A percentile compares a stretch with the other conserved stretches of the same genome.
phyloP scores from a whole-genome alignment of 164 flowering plant species.

The Sextonia rubra region DNA sequence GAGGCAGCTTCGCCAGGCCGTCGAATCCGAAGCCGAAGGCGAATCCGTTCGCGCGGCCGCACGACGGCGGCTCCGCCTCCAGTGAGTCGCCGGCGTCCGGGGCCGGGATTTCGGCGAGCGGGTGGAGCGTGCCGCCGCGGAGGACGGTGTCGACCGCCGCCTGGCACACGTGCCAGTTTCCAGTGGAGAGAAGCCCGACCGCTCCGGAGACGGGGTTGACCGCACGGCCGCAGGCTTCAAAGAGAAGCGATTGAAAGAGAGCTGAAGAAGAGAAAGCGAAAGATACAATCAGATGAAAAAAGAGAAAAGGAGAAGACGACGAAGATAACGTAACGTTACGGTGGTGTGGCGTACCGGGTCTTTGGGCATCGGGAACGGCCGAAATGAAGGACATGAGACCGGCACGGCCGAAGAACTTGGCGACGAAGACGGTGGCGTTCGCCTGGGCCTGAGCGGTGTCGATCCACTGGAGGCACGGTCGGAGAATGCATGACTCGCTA shows the following conservation, averaged over 20 bases:
- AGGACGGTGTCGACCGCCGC: constrained; percentile 74
- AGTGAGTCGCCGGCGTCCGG: constrained; percentile 31
- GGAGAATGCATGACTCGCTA: constrained; percentile 62
- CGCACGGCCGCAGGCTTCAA: constrained; percentile 76
- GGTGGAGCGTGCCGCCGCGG: constrained; percentile 49
- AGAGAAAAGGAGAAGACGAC: not conserved
- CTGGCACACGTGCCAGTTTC: constrained; percentile 79
- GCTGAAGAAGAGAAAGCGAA: constrained; percentile 30
- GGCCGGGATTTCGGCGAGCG: constrained; percentile 37
- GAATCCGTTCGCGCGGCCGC: constrained; percentile 8
- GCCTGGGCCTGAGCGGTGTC: constrained; percentile 64
- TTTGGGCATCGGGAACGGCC: constrained; percentile 51
- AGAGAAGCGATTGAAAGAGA: constrained; percentile 64
- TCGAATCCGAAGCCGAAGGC: too few species aligned
- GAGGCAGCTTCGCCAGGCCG: constrained; percentile 20
- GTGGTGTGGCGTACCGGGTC: constrained; percentile 41
- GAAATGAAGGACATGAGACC: constrained; percentile 76
- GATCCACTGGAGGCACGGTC: constrained; percentile 66
- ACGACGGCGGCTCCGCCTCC: constrained; percentile 12
- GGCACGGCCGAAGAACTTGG: constrained; percentile 85
- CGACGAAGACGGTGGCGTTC: constrained; percentile 76
- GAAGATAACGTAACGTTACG: not conserved
- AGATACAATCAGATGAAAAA: not conserved
- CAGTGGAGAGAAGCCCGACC: constrained; percentile 72
- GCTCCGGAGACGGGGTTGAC: constrained; percentile 90